Base-by-base conservation (phyloP, 306 rosid genomes). In the Vigna mungo region DNA sequence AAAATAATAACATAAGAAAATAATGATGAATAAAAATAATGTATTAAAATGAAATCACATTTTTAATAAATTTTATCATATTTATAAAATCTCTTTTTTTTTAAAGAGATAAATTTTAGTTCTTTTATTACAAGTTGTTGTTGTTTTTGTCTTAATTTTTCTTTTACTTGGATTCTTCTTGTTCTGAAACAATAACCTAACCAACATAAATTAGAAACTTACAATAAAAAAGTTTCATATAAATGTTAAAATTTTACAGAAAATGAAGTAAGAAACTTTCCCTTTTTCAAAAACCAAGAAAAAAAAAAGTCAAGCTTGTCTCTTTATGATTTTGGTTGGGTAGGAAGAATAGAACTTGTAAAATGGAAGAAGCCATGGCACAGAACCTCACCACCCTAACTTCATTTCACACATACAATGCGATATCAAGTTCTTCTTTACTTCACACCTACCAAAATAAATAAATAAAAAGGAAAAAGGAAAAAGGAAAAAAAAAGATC, bases 301-400 rank as follows among this genome's bases (percentile, higher is more conserved):
- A 55, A 4, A n/a, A 20, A 23, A 5, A 23, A 56, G 23, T 21
- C 5, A 23, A 23, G 36, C 3, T 0, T 23, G n/a, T 56, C 3
- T 9, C 34, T 20, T 55, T 21, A 21, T 56, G 23, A 25, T 13
- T 25, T 23, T 23, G 9, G 41, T 25, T 58, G n/a, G 41, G 41
- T 8, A 59, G 4, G 18, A 2, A 14, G 9, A 25, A 17, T 13
- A 6, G 18, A 59, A 25, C 9, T 11, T 59, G 15, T 10, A 25
- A 59, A 16, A 49, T 15, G 64, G 64, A 23, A 58, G 66, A 59
- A 59, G 10, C 10, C 66, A 59, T 61, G 21, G 46, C 41, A 59
- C 1, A 23, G 62, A 14, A 56, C 46, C 39, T 25, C 18, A 59
- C 43, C 49, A 12, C 49, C 15, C 6, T 18, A 7, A 47, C 62